Base-by-base conservation (phyloP, 2,329 filamentous ascomycete genomes). In the Pseudocercospora crystallina region DNA sequence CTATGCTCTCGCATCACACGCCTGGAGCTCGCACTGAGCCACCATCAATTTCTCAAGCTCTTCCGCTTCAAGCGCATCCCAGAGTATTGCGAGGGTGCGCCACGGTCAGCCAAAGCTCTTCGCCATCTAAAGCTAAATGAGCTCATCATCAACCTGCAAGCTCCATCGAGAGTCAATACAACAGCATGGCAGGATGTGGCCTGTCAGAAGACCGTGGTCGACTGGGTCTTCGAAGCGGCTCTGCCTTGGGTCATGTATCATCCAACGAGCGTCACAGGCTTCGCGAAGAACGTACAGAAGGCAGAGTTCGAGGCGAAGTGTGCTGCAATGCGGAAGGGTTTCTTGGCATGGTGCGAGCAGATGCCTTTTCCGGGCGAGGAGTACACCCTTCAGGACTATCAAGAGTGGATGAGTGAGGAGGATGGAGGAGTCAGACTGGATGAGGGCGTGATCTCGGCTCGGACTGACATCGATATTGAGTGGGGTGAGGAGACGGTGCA, bases 271-370 rank as follows among this genome's bases (percentile, higher is more conserved):
- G 13, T 68, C 29, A 51, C 33, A 2, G 65, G 65, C 3, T 62
- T 49, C 39, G 38, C 64, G 29, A 65, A 63, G 39, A 43, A 40
- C 3, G 33, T 37, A 33, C 61, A 65, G 48, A 65, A 61, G 50
- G 33, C 29, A 8, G n/a, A 20, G 1, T 64, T 65, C 42, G 54
- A 63, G 41, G 43, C 33, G 11, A 44, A 35, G 15, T 56, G 51
- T 40, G n/a, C 39, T 3, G 49, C 13, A 7, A 53, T 33, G 40
- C 43, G 49, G 10, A 37, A 53, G 44, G 15, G 51, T n/a, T 57
- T 52, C 26, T 43, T 53, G 29, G 8, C 39, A n/a, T 63, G 59
- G 56, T 45, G 52, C 31, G 13, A 32, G 13, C 31, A 43, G 15
- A 49, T 35, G 40, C 48, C 44, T 3, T 9, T 51, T 2, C 50